Percentiles rank a stretch among this genome's conserved stretches.
These are phyloP conservation scores for Tremellales sp. DNA, from an alignment of 1,284 basidiomycete species.

Conservation along the genomic window DNA sequence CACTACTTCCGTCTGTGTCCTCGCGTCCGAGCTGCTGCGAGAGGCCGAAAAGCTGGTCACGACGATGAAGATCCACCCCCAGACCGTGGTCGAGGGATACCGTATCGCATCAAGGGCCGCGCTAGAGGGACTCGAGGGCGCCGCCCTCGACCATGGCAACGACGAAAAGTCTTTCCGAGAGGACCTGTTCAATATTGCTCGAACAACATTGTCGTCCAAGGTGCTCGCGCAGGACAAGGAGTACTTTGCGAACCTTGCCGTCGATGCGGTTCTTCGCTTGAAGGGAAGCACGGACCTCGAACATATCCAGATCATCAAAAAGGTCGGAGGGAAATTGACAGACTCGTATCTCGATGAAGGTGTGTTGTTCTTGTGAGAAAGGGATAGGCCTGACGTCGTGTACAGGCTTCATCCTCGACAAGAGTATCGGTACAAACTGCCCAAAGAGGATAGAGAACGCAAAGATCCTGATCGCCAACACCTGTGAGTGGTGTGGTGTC, in stretches of 20 bases:
- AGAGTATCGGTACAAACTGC: constrained; percentile 90
- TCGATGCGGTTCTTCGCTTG: constrained; percentile 90
- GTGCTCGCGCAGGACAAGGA: constrained; percentile 96
- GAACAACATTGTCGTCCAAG: constrained; percentile 94
- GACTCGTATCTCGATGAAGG: constrained; percentile 98
- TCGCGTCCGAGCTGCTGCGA: constrained; percentile 85
- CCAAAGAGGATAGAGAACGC: constrained; percentile 92
- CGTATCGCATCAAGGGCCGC: constrained; percentile 86
- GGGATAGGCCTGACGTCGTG: neutral
- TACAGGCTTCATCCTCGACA: constrained; percentile 94
- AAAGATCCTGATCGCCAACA: constrained; percentile 97
- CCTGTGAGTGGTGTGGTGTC: constrained; percentile 58
- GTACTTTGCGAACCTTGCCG: constrained; percentile 97
- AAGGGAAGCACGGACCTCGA: constrained; percentile 95
- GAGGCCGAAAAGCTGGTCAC: constrained; percentile 95
- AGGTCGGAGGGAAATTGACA: constrained; percentile 95
- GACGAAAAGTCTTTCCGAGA: constrained; percentile 73
- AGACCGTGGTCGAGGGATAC: constrained; percentile 99
- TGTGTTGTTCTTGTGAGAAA: constrained; percentile 38
- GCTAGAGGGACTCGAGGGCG: constrained; percentile 73
- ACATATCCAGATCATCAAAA: constrained; percentile 99
- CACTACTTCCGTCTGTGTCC: constrained; percentile 89
- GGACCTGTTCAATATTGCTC: constrained; percentile 93
- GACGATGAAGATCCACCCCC: constrained; percentile 85
- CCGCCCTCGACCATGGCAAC: constrained; percentile 76